These are phyloP conservation scores for Neolentinus lepideus DNA, from an alignment of 1,284 basidiomycete genomes.

Conservation along the genomic window DNA sequence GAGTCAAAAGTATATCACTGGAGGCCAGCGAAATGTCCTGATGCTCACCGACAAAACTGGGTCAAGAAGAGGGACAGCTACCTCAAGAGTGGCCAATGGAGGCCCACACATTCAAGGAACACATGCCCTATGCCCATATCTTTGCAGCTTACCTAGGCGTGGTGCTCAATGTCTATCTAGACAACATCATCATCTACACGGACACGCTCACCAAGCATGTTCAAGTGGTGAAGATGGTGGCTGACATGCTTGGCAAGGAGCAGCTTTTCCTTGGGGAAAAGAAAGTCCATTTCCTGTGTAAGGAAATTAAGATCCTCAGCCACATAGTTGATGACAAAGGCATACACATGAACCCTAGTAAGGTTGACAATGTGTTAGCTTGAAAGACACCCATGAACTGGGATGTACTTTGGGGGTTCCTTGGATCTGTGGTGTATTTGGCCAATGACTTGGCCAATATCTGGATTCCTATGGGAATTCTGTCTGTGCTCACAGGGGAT, in stretches of 20 bases:
- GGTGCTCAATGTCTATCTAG: conserved; percentile 23
- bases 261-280: not conserved
- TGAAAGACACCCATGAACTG: conserved; percentile 25
- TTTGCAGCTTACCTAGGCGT: conserved; percentile 20
- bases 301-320: conserved; percentile 24
- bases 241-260: conserved; percentile 17
- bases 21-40: conserved; percentile 20
- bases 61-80: conserved; percentile 20
- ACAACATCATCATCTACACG: conserved; percentile 30
- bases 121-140: conserved; percentile 21
- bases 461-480: conserved; percentile 21
- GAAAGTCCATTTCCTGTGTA: conserved; percentile 21
- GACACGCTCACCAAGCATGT: conserved; percentile 25
- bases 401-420: conserved; percentile 20
- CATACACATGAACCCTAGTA: conserved; percentile 30
- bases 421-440: conserved; percentile 23
- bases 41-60: conserved; percentile 21
- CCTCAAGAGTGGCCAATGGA: conserved; percentile 20
- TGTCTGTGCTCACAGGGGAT: conserved; percentile 19
- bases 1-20: conserved; percentile 19
- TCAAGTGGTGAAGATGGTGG: conserved; percentile 19
- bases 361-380: conserved; percentile 21
- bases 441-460: conserved; percentile 21
- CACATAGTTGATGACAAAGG: conserved; percentile 24
- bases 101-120: conserved; percentile 14